Evolutionary conservation across 805 yeast species (phyloP), one percentile per base, ranked within the genome.

Genomic region (Hanseniaspora lindneri): DNA sequence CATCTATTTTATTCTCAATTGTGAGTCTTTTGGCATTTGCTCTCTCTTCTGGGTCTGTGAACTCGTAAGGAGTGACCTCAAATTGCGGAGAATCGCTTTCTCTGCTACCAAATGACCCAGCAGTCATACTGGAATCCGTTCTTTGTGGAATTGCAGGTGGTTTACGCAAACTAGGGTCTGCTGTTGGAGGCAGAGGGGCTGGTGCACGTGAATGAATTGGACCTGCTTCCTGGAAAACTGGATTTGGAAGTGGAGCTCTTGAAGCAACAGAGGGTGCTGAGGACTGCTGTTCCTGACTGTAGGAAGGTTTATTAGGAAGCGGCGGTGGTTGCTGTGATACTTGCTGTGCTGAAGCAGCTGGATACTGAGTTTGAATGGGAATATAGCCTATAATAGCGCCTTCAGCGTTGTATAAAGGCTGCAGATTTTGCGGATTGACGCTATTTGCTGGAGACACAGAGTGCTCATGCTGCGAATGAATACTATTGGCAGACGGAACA

Each of bases 331-430:
- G 5, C 19, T 36, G 41, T 28, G 29, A 48, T 5, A 24, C 40
- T 13, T 9, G 13, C 30, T 27, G n/a, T n/a, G n/a, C n/a, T n/a
- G n/a, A n/a, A n/a, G n/a, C n/a, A n/a, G n/a, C n/a, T n/a, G n/a
- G n/a, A n/a, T n/a, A n/a, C n/a, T 40, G 50, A 39, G 47, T 53
- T 20, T 51, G 51, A 7, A 30, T 40, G 4, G 54, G 58, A 16
- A 43, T 29, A 23, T 49, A 49, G 3, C 52, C 52, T 10, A 49
- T 49, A 6, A 49, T 28, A 24, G 35, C 39, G 1, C 51, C 51
- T 10, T 41, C 35, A 6, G 42, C 33, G 23, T 48, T 41, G 20
- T 48, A 48, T 21, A 48, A 52, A 9, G 52, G 52, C 20, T 49
- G 41, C 17, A 30, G 35, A 16, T 42, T 41, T 17, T 54, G 52